Evolutionary conservation across 345 rosid species (phyloP).

Genomic region (Cardamine chenopodiifolia): DNA sequence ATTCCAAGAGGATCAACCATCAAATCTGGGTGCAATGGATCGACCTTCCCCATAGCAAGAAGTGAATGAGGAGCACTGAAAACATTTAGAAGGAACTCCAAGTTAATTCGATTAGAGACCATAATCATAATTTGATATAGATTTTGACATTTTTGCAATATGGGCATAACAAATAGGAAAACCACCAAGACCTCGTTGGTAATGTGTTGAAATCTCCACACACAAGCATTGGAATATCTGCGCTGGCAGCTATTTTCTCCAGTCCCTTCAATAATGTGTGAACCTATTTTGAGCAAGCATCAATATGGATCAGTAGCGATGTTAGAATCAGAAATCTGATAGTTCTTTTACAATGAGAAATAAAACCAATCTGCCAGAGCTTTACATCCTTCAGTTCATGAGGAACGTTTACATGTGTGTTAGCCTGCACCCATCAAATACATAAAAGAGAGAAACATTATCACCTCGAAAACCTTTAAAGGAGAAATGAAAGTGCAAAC

Average conservation of each 20-base stretch:
- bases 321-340: neutral
- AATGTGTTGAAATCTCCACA: slow-evolving; percentile 95
- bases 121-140: neutral
- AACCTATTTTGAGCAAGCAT: slow-evolving; percentile 55
- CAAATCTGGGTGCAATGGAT: slow-evolving; percentile 77
- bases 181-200: slow-evolving; percentile 74
- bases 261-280: slow-evolving; percentile 94
- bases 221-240: slow-evolving; percentile 97
- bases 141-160: slow-evolving; percentile 16
- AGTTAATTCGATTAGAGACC: slow-evolving; percentile 12
- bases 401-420: slow-evolving; percentile 84
- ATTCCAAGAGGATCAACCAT: slow-evolving; percentile 82
- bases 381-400: slow-evolving; percentile 94
- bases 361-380: slow-evolving; percentile 85
- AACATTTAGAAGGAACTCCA: slow-evolving; percentile 36
- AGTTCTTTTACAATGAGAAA: slow-evolving; percentile 6
- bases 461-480: slow-evolving; percentile 17
- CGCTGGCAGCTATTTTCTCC: slow-evolving; percentile 96
- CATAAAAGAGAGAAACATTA: slow-evolving; percentile 10
- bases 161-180: slow-evolving; percentile 10
- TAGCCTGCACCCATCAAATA: slow-evolving; percentile 64
- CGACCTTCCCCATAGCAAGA: slow-evolving; percentile 95
- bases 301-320: slow-evolving; percentile 18
- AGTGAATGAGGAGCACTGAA: slow-evolving; percentile 93
- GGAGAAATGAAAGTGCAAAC: neutral